phyloP scores from a whole-genome alignment of 139 green algal genomes.

The Volvox reticuliferus region DNA sequence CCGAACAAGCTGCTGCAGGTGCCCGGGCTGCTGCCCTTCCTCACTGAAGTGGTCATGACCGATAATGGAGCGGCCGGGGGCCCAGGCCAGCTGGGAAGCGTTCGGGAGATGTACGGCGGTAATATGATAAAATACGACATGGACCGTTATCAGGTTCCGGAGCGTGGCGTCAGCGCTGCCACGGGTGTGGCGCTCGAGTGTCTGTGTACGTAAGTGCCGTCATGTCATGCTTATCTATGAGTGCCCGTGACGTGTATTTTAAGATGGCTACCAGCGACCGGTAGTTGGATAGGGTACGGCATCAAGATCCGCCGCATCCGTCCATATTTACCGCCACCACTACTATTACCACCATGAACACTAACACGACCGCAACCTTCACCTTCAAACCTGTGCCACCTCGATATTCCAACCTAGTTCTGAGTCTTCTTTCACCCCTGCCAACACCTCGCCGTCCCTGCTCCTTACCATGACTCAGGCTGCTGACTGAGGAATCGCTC shows the following conservation, averaged over 20 bases:
- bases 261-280: no score
- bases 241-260: no score
- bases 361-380: no score
- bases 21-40: slow-evolving; percentile 32
- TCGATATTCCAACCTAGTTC: no score
- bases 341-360: no score
- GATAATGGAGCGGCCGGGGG: not conserved
- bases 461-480: not conserved
- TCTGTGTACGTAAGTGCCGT: slow-evolving; percentile 28
- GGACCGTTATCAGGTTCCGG: slow-evolving; percentile 1
- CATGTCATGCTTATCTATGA: no score
- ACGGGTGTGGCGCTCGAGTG: slow-evolving; percentile 33
- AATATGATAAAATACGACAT: not conserved
- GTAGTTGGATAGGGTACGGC: no score
- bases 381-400: no score
- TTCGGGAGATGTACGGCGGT: not conserved
- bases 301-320: no score
- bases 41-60: not conserved
- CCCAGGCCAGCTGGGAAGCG: not conserved
- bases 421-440: no score
- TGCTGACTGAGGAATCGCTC: slow-evolving; percentile 8
- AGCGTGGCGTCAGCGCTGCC: not conserved
- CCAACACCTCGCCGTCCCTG: no score
- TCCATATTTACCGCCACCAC: no score
- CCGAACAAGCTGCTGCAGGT: not conserved